Evolutionary conservation across 495 filamentous ascomycete species (phyloP).

Genomic region (Neurospora sp.): DNA sequence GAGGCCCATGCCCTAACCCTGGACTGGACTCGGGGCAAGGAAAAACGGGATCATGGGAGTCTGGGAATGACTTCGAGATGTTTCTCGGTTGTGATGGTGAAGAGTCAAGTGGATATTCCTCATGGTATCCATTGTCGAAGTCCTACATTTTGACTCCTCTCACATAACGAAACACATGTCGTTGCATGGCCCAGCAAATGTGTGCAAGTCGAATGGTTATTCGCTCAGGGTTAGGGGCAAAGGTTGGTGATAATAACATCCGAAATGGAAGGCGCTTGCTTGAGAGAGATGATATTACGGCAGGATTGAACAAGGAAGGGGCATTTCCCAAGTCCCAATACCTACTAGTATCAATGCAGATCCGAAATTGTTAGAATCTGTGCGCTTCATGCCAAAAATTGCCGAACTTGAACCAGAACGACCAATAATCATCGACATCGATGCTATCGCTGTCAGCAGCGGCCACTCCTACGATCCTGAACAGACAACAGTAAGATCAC

Average conservation of each 20-base stretch:
- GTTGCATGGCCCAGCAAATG: background rate
- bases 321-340: background rate
- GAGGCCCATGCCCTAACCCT: background rate
- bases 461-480: no score
- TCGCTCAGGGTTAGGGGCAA: background rate
- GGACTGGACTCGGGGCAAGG: background rate
- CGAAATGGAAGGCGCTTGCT: background rate
- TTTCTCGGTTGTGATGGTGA: background rate
- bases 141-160: no score
- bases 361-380: no score
- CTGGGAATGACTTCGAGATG: background rate
- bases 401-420: no score
- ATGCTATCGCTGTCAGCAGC: no score
- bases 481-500: no score
- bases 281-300: background rate
- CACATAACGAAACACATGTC: no score
- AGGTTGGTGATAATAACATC: background rate
- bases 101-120: background rate
- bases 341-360: background rate
- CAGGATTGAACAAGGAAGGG: background rate
- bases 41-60: background rate
- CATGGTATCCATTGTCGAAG: background rate
- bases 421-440: no score
- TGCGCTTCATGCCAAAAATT: no score
- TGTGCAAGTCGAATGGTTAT: background rate